Percentiles rank a stretch among this genome's conserved stretches.
These are phyloP conservation scores for Daldinia vernicosa DNA, from an alignment of 495 filamentous ascomycete genomes.

Conservation along the genomic window DNA sequence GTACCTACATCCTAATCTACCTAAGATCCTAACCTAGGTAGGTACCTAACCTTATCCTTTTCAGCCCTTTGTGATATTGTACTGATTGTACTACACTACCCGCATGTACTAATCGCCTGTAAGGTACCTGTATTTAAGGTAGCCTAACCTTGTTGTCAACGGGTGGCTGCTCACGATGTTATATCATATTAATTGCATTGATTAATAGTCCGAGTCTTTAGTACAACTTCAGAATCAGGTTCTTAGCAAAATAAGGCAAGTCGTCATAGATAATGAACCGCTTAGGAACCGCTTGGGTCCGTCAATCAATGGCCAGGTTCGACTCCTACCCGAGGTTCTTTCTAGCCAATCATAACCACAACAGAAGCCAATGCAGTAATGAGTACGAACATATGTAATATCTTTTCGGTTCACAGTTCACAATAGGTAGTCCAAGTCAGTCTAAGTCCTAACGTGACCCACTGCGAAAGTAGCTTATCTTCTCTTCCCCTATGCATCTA, in stretches of 20 bases:
- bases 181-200: slow-evolving; percentile 28
- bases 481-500: not conserved
- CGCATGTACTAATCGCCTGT: not conserved
- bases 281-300: not conserved
- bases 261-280: slow-evolving; percentile 20
- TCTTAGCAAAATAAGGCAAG: slow-evolving; percentile 5
- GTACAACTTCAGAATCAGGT: slow-evolving; percentile 27
- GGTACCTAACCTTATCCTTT: not conserved
- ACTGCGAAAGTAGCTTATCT: not conserved
- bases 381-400: not conserved
- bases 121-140: not conserved
- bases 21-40: not conserved
- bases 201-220: slow-evolving; percentile 26
- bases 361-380: not conserved
- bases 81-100: not conserved
- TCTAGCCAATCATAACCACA: slow-evolving; percentile 16
- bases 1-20: slow-evolving; percentile 6
- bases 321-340: not conserved
- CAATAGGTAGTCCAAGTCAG: too few species aligned
- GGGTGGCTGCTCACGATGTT: slow-evolving; percentile 31
- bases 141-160: slow-evolving; percentile 9
- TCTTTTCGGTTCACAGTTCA: not conserved
- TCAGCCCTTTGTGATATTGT: not conserved
- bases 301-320: not conserved
- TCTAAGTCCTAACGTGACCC: slow-evolving; percentile 6